phyloP scores from a whole-genome alignment of 2,329 filamentous ascomycete species.

The Trichoderma atrobrunneum region DNA sequence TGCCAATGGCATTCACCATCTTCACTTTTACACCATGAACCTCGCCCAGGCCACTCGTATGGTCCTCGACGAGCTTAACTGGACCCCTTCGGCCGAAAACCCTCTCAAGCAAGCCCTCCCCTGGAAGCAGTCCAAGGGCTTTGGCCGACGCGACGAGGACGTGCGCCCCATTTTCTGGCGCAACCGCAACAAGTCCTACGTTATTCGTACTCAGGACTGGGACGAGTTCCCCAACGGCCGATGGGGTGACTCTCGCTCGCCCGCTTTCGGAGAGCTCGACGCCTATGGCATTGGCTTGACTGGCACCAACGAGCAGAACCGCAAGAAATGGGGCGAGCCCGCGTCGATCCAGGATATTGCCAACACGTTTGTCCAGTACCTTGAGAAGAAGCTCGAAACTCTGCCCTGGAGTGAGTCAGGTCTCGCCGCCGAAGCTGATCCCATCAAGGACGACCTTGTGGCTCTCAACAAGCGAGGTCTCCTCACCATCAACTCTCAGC shows the following conservation, averaged over 20 bases:
- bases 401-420: conserved; percentile 93
- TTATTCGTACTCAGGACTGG: conserved; percentile 95
- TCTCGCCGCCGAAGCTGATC: conserved; percentile 77
- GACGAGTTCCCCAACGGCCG: conserved; percentile 98
- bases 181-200: conserved; percentile 93
- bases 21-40: conserved; percentile 99
- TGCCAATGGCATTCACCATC: conserved; percentile 74
- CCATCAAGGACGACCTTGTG: conserved; percentile 73
- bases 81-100: conserved; percentile 73
- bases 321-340: conserved; percentile 90
- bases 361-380: conserved; percentile 78
- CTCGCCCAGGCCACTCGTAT: conserved; percentile 89
- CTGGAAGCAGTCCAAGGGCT: conserved; percentile 90
- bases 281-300: conserved; percentile 91
- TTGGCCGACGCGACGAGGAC: conserved; percentile 87
- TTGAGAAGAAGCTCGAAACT: conserved; percentile 74
- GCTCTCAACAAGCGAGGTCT: conserved; percentile 82
- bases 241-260: conserved; percentile 96
- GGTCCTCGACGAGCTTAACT: conserved; percentile 84
- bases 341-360: conserved; percentile 76
- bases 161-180: conserved; percentile 99
- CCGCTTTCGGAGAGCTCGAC: conserved; percentile 92
- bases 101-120: conserved; percentile 87
- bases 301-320: conserved; percentile 92
- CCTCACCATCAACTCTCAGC: conserved; percentile 96